Evolutionary conservation across 2,329 filamentous ascomycete species (phyloP).

Genomic region (Aspergillus ochraceus): DNA sequence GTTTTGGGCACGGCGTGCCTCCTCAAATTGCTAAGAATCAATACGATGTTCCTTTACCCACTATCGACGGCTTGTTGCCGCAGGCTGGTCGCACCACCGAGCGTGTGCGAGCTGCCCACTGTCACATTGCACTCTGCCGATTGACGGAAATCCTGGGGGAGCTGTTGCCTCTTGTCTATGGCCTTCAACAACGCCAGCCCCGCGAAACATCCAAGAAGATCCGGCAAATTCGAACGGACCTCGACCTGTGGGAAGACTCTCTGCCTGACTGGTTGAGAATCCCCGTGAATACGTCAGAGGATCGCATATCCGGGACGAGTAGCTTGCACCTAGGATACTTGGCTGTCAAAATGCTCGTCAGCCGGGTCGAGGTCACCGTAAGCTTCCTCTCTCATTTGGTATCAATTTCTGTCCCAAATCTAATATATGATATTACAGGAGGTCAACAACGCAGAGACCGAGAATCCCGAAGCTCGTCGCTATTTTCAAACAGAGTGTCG

Average conservation of each 20-base stretch:
- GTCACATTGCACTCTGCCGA: constrained; percentile 55
- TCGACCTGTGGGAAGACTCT: constrained; percentile 48
- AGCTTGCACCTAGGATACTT: constrained; percentile 48
- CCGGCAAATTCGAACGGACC: constrained; percentile 46
- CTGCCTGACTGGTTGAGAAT: constrained; percentile 45
- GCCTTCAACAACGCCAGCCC: constrained; percentile 43
- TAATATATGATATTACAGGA: constrained; percentile 30
- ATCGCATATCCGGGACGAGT: constrained; percentile 42
- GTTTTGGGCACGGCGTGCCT: constrained; percentile 57
- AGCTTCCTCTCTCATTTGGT: constrained; percentile 12
- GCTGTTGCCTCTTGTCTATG: constrained; percentile 47
- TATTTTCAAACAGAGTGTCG: constrained; percentile 51
- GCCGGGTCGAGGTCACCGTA: constrained; percentile 49
- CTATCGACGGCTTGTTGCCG: constrained; percentile 42
- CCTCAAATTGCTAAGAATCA: constrained; percentile 54
- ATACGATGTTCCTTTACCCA: constrained; percentile 58
- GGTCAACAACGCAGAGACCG: constrained; percentile 41
- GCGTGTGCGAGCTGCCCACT: constrained; percentile 48
- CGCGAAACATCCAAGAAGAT: constrained; percentile 47
- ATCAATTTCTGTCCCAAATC: not conserved
- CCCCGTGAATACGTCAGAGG: constrained; percentile 32
- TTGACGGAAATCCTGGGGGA: constrained; percentile 51
- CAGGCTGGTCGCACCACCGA: constrained; percentile 39
- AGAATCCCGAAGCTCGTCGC: constrained; percentile 50
- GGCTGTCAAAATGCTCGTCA: constrained; percentile 49